Evolutionary conservation across 805 yeast species (phyloP).

Genomic region (Schizosaccharomyces osmophilus): DNA sequence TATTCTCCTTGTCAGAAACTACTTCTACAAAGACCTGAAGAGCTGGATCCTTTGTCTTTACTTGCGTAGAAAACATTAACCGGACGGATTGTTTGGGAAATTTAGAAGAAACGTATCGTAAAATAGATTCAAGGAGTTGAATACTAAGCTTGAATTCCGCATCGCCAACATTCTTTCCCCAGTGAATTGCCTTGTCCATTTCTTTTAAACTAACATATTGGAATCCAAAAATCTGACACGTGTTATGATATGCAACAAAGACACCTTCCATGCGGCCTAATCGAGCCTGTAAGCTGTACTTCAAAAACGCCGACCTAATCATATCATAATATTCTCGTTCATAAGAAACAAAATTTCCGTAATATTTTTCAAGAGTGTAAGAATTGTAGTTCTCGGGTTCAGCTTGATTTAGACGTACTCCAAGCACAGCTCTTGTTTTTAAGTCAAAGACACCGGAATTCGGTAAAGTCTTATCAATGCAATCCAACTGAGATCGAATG

Average conservation of each 20-base stretch:
- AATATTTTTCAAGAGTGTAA: slow-evolving; percentile 37
- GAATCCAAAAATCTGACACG: slow-evolving; percentile 61
- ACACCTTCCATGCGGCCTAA: slow-evolving; percentile 95
- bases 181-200: slow-evolving; percentile 41
- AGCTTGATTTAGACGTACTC: slow-evolving; percentile 55
- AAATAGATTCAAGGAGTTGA: slow-evolving; percentile 23
- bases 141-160: slow-evolving; percentile 41
- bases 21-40: background rate
- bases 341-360: slow-evolving; percentile 55
- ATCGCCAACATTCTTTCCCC: slow-evolving; percentile 28
- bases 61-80: slow-evolving; percentile 13
- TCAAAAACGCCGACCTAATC: slow-evolving; percentile 48
- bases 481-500: slow-evolving; percentile 78
- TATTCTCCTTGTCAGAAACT: background rate
- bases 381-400: slow-evolving; percentile 33
- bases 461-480: slow-evolving; percentile 50
- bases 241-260: slow-evolving; percentile 73
- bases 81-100: slow-evolving; percentile 18
- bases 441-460: slow-evolving; percentile 82
- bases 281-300: slow-evolving; percentile 75
- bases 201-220: slow-evolving; percentile 58
- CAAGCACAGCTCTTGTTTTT: slow-evolving; percentile 75
- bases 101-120: slow-evolving; percentile 18
- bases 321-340: slow-evolving; percentile 60
- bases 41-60: slow-evolving; percentile 9